Evolutionary conservation across 2,329 filamentous ascomycete species (phyloP).

Genomic region (Paecilomyces niveus): DNA sequence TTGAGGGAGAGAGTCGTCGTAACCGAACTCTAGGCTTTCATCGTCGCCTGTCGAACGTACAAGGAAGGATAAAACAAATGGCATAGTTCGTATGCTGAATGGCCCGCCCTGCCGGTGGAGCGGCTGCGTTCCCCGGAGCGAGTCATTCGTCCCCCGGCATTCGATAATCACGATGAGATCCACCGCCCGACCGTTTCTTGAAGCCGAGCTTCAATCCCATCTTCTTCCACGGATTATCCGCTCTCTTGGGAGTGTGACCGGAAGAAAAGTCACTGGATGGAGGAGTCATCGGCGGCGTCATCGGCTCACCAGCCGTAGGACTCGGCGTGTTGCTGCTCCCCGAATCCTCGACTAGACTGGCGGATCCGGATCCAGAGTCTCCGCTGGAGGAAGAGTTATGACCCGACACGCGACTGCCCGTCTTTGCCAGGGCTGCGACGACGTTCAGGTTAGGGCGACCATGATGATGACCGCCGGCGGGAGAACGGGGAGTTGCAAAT

Average conservation of each 20-base stretch:
- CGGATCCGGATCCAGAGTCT: slow-evolving; percentile 28
- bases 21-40: not conserved
- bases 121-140: not conserved
- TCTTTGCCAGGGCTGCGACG: slow-evolving; percentile 26
- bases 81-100: not conserved
- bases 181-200: slow-evolving; percentile 28
- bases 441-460: slow-evolving; percentile 22
- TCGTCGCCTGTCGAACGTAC: not conserved
- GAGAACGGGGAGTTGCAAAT: slow-evolving; percentile 14
- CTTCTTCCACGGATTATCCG: slow-evolving; percentile 47
- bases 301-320: slow-evolving; percentile 35
- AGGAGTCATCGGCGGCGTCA: slow-evolving; percentile 47
- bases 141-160: not conserved
- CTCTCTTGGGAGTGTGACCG: slow-evolving; percentile 32
- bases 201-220: slow-evolving; percentile 45
- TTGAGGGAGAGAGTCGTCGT: not conserved
- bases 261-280: slow-evolving; percentile 36
- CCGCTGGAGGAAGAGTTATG: slow-evolving; percentile 30
- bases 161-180: not conserved
- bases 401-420: slow-evolving; percentile 25
- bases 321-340: slow-evolving; percentile 34
- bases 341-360: slow-evolving; percentile 41
- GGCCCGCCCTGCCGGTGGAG: not conserved
- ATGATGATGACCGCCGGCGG: slow-evolving; percentile 16
- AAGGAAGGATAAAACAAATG: not conserved